phyloP scores from a whole-genome alignment of 129 eudicot species.

The Escallonia rubra region DNA sequence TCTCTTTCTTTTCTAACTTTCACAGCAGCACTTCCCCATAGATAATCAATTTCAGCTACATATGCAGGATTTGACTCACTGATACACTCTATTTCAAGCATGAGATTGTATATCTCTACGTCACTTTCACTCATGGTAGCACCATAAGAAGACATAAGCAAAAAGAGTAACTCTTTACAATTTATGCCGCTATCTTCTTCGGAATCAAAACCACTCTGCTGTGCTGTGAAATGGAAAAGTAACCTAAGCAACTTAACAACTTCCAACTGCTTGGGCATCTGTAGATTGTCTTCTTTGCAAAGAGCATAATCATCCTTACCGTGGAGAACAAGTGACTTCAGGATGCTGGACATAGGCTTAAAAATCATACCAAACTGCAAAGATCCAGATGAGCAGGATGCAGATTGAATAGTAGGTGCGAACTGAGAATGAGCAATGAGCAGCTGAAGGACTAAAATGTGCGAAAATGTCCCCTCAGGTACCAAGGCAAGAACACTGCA shows the following conservation, averaged over 20 bases:
- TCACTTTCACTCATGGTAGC: slow-evolving; percentile 75
- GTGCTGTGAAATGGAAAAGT: slow-evolving; percentile 34
- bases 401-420: slow-evolving; percentile 37
- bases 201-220: slow-evolving; percentile 24
- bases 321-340: slow-evolving; percentile 45
- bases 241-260: slow-evolving; percentile 69
- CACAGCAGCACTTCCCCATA: slow-evolving; percentile 80
- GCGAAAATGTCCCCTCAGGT: slow-evolving; percentile 40
- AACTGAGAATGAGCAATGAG: slow-evolving; percentile 78
- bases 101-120: slow-evolving; percentile 66
- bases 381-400: slow-evolving; percentile 25
- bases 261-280: slow-evolving; percentile 42
- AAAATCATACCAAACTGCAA: slow-evolving; percentile 55
- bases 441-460: slow-evolving; percentile 47
- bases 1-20: slow-evolving; percentile 49
- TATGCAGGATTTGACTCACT: slow-evolving; percentile 24
- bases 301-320: slow-evolving; percentile 10
- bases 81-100: slow-evolving; percentile 51
- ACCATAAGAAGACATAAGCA: slow-evolving; percentile 77
- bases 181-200: slow-evolving; percentile 54
- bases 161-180: slow-evolving; percentile 48
- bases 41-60: slow-evolving; percentile 64
- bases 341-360: slow-evolving; percentile 75
- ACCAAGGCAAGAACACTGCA: slow-evolving; percentile 36
- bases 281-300: slow-evolving; percentile 11